Conservation (phyloP, 192 early-diverging fungal genomes). For the Backusella sp. region DNA sequence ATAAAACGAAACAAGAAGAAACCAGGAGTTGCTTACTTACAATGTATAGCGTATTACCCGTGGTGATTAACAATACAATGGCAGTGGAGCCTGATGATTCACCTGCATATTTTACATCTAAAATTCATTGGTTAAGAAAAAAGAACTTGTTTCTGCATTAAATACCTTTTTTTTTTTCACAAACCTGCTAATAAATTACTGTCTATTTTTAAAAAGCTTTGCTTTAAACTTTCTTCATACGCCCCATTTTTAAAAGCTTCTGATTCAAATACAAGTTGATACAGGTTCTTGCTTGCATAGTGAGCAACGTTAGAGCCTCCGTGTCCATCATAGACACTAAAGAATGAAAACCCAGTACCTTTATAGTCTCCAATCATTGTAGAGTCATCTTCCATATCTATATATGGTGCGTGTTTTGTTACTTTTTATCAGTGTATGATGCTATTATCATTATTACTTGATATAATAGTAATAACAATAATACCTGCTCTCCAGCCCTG, state of each 20-base stretch:
- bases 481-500: constrained; percentile 23
- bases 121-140: not conserved
- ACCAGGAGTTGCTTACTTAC: not conserved
- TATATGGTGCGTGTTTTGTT: not conserved
- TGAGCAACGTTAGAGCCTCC: constrained; percentile 81
- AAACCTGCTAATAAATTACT: constrained; percentile 66
- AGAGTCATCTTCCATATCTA: constrained; percentile 96
- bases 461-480: not conserved
- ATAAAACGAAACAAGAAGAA: not conserved
- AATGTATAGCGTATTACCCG: constrained; percentile 1
- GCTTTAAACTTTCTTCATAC: constrained; percentile 72
- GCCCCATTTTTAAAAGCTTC: constrained; percentile 64
- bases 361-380: constrained; percentile 72
- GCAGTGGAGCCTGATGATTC: constrained; percentile 91
- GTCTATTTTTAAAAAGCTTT: constrained; percentile 81
- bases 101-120: constrained; percentile 35
- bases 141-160: too few species aligned
- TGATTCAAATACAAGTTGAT: constrained; percentile 64
- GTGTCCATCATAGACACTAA: constrained; percentile 96
- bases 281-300: constrained; percentile 75
- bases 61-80: constrained; percentile 42
- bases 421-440: not conserved
- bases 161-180: constrained; percentile 4
- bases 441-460: not conserved
- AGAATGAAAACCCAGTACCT: constrained; percentile 72